A percentile compares a stretch with the other conserved stretches of the same genome.
These are phyloP conservation scores for Kingdonia uniflora DNA, from an alignment of 164 flowering plant species.

Conservation along the genomic window DNA sequence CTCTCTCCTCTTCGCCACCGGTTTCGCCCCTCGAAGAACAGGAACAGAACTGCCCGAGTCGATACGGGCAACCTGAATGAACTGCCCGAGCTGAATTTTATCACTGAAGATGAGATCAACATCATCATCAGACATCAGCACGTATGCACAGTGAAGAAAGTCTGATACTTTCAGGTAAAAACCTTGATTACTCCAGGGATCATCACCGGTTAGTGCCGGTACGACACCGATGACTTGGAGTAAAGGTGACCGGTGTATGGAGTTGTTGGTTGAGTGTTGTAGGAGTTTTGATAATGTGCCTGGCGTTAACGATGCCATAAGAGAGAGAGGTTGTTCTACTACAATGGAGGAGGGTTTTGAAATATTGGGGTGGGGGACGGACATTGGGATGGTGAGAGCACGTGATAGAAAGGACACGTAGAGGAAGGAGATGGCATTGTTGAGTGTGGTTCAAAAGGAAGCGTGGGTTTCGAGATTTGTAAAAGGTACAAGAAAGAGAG, in stretches of 20 bases:
- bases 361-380: no score
- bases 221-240: slow-evolving; percentile 3
- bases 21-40: background rate
- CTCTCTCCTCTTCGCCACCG: background rate
- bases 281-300: slow-evolving; percentile 48
- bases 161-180: slow-evolving; percentile 4
- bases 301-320: slow-evolving; percentile 54
- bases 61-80: background rate
- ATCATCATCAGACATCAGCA: background rate
- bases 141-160: background rate
- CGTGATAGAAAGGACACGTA: no score
- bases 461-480: no score
- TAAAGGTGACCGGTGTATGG: slow-evolving; percentile 21
- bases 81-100: background rate
- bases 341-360: no score
- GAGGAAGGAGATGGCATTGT: no score
- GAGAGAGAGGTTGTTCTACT: background rate
- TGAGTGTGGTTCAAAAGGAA: no score
- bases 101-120: slow-evolving; percentile 3
- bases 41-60: background rate
- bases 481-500: no score
- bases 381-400: no score
- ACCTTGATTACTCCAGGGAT: slow-evolving; percentile 1
- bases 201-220: slow-evolving; percentile 2
- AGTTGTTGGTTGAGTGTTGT: slow-evolving; percentile 20